phyloP scores from a whole-genome alignment of 345 rosid species.

The Clausena lansium region DNA sequence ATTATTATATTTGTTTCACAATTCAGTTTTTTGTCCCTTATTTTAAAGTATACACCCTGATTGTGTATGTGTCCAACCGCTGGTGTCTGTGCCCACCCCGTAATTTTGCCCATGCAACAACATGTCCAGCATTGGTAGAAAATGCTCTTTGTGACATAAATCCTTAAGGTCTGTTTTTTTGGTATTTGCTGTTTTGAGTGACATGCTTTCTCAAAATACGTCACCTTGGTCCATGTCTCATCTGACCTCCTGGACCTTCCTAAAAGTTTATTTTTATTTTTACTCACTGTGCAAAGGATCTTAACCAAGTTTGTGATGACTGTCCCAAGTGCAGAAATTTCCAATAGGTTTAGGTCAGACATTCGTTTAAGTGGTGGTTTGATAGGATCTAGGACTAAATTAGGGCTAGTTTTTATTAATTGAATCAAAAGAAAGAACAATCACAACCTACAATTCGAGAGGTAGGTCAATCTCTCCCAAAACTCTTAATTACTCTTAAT shows the following conservation, averaged over 20 bases:
- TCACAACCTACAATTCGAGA: too few species aligned
- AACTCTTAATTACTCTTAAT: too few species aligned
- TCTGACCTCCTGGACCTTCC: not conserved
- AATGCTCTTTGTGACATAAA: not conserved
- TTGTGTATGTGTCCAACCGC: not conserved
- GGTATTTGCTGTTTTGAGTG: not conserved
- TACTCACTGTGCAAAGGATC: not conserved
- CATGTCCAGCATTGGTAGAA: not conserved
- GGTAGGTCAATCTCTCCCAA: too few species aligned
- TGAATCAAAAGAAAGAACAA: too few species aligned
- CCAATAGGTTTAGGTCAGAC: not conserved
- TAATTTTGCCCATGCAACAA: not conserved
- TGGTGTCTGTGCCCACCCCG: not conserved
- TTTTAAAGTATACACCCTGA: not conserved
- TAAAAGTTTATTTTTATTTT: too few species aligned
- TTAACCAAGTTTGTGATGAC: not conserved
- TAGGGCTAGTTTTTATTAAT: too few species aligned
- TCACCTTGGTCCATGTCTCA: not conserved
- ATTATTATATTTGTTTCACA: not conserved
- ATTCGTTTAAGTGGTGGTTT: not conserved
- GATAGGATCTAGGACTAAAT: too few species aligned
- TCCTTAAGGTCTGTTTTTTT: not conserved
- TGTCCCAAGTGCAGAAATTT: not conserved
- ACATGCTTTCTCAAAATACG: not conserved
- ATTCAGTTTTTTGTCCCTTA: not conserved